Conservation (phyloP, 2,329 filamentous ascomycete species). For the Fusarium sp. region DNA sequence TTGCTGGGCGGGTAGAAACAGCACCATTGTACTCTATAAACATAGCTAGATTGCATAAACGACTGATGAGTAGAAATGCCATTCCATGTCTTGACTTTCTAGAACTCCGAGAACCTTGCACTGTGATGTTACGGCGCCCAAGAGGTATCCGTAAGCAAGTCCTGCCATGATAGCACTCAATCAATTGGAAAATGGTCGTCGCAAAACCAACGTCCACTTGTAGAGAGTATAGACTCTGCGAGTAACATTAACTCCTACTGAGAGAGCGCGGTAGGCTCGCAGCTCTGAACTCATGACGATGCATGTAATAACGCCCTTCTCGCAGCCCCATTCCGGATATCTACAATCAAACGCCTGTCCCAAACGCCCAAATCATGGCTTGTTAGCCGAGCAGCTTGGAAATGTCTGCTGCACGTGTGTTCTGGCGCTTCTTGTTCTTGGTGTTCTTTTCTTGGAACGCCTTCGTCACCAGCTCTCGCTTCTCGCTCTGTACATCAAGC, state of each 20-base stretch:
- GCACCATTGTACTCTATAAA: constrained; percentile 19
- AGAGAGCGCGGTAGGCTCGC: background rate
- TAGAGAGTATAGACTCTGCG: background rate
- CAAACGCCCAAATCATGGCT: background rate
- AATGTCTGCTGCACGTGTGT: constrained; percentile 67
- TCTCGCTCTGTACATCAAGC: constrained; percentile 80
- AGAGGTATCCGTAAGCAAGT: background rate
- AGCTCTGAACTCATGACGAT: background rate
- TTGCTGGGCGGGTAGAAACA: constrained; percentile 19
- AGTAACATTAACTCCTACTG: background rate
- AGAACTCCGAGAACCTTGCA: background rate
- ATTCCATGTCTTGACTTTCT: background rate
- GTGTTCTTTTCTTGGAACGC: constrained; percentile 78
- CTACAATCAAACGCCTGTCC: background rate
- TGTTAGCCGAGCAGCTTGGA: constrained; percentile 57
- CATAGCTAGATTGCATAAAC: constrained; percentile 36
- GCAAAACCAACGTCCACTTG: background rate
- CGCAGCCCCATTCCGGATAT: constrained; percentile 4
- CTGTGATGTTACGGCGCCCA: background rate
- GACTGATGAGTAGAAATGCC: constrained; percentile 14
- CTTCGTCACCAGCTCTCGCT: constrained; percentile 79
- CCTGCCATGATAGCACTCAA: background rate
- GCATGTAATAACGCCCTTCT: background rate
- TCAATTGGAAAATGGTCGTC: background rate
- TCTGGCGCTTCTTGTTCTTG: constrained; percentile 64